Percentiles rank a stretch among this genome's conserved stretches.
Evolutionary conservation across 2,329 filamentous ascomycete genomes (phyloP).

Genomic region (Aureobasidium uvarum): DNA sequence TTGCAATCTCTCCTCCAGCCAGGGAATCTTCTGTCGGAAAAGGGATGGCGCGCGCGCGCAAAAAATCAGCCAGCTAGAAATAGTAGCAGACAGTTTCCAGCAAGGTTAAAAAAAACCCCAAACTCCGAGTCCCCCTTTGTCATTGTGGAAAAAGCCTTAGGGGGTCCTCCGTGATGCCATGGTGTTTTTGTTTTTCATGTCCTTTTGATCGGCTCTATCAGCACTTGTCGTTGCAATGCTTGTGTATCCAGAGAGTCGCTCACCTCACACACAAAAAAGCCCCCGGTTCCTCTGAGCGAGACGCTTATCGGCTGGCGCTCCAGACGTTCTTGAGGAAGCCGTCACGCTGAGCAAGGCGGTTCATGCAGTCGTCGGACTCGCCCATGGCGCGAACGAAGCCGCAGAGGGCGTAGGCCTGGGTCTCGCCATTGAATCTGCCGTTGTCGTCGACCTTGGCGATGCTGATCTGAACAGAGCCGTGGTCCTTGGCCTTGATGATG

Average conservation of each 20-base stretch:
- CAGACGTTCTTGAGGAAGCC: conserved; percentile 97
- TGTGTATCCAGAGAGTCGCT: not conserved
- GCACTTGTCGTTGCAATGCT: not conserved
- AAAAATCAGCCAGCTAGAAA: not conserved
- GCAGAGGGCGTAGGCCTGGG: conserved; percentile 95
- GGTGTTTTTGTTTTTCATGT: conserved; percentile 15
- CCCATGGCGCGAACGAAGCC: conserved; percentile 98
- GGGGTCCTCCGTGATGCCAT: conserved; percentile 22
- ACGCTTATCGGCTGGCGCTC: conserved; percentile 63
- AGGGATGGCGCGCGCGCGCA: not conserved
- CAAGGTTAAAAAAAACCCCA: not conserved
- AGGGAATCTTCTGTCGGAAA: not conserved
- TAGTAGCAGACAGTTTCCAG: not conserved
- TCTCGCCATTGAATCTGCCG: conserved; percentile 94
- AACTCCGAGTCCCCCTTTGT: conserved; percentile 10
- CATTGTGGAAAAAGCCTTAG: not conserved
- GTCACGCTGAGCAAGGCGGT: conserved; percentile 93
- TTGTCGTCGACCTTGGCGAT: conserved; percentile 99
- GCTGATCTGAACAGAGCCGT: conserved; percentile 96
- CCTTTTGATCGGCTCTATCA: conserved; percentile 4
- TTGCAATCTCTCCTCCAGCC: not conserved
- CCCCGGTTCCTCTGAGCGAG: not conserved
- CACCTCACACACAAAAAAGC: conserved; percentile 19
- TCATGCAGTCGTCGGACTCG: conserved; percentile 95
- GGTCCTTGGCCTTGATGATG: conserved; percentile 99